Evolutionary conservation across 75 land plant species (phyloP).

Genomic region (Selaginella tamariscina): DNA sequence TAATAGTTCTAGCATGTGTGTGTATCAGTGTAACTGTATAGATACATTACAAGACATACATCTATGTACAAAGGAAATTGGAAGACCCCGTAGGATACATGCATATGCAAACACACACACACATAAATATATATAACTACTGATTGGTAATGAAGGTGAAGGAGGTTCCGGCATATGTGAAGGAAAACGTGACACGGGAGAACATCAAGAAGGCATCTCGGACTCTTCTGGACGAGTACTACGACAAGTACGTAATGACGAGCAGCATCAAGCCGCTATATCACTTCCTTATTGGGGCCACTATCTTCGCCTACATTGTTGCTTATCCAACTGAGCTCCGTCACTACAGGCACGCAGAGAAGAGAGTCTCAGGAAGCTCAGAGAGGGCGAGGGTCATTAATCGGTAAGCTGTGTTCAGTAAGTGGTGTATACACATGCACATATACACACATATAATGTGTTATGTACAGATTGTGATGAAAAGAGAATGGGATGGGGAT

Average conservation of each 20-base stretch:
- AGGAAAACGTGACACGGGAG: constrained; percentile 36
- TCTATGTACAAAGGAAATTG: no score
- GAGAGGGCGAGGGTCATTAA: background rate
- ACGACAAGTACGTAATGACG: constrained; percentile 78
- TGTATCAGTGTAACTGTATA: no score
- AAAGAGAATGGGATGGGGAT: background rate
- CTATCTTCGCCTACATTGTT: constrained; percentile 58
- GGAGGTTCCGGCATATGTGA: constrained; percentile 51
- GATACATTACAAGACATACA: no score
- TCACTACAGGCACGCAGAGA: constrained; percentile 54
- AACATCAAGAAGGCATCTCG: constrained; percentile 28
- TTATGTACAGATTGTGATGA: background rate
- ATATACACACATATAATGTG: no score
- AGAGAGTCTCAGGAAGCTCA: background rate
- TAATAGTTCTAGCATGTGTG: no score
- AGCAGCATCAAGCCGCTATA: constrained; percentile 53
- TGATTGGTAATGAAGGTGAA: constrained; percentile 51
- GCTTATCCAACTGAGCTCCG: constrained; percentile 75
- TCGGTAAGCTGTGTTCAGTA: background rate
- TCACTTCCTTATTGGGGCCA: constrained; percentile 60
- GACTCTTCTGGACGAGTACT: constrained; percentile 47
- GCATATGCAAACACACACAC: no score
- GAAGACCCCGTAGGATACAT: no score
- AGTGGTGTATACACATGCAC: no score
- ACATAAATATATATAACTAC: no score